phyloP scores from a whole-genome alignment of 192 early-diverging fungal species.

The Entophlyctis luteolus region DNA sequence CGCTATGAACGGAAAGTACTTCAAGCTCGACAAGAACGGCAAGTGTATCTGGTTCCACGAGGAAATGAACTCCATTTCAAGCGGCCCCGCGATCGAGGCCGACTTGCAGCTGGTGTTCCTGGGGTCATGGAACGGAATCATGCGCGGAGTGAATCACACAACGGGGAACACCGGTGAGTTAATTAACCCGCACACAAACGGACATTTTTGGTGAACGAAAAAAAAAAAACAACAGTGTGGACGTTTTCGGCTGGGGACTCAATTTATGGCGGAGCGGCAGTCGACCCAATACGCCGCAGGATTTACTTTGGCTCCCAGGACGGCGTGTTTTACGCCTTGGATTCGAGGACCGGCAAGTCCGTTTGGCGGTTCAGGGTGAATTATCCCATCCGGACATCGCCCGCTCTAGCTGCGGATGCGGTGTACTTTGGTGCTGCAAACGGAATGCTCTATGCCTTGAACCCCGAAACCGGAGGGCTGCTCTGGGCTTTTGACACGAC shows the following conservation, averaged over 20 bases:
- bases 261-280: constrained; percentile 20
- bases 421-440: constrained; percentile 20
- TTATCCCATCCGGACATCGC: constrained; percentile 21
- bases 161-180: constrained; percentile 8
- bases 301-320: constrained; percentile 21
- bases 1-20: constrained; percentile 20
- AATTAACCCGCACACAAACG: background rate
- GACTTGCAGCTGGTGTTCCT: constrained; percentile 17
- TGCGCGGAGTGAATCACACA: constrained; percentile 15
- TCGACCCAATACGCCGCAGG: background rate
- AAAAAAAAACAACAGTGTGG: constrained; percentile 3
- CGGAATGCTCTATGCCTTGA: constrained; percentile 21
- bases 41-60: constrained; percentile 26
- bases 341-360: constrained; percentile 16
- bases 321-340: constrained; percentile 17
- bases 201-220: background rate
- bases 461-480: constrained; percentile 6
- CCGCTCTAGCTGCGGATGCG: constrained; percentile 17
- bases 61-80: constrained; percentile 20
- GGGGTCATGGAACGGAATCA: constrained; percentile 17
- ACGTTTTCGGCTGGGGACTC: constrained; percentile 14
- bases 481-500: constrained; percentile 22
- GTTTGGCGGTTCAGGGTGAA: constrained; percentile 24
- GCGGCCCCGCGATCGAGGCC: constrained; percentile 14
- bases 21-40: constrained; percentile 13